Evolutionary conservation across 1,139 yeast genomes (phyloP), one percentile per base, ranked within the genome.

Genomic region (Citeromyces siamensis): DNA sequence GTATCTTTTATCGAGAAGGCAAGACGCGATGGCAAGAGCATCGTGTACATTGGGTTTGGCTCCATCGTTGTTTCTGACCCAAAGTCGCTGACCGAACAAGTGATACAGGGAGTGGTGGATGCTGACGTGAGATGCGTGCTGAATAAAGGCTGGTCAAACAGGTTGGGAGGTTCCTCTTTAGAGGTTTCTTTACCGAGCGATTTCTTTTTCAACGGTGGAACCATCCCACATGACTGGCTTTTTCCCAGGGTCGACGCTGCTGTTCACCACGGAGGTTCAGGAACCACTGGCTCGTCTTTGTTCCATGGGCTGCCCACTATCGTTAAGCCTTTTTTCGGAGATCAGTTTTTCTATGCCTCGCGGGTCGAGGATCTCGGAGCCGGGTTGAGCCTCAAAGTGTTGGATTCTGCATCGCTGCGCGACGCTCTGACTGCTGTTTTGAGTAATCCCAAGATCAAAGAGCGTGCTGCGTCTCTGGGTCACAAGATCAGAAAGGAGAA

Each of bases 191-290:
- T 84, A n/a, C 95, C 95, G 0, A 61, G 65, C 0, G 75, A 76
- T 44, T 69, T 88, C 3, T n/a, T n/a, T n/a, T 82, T 60, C 51
- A 75, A 74, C 44, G 62, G 83, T 9, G 90, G 90, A 4, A 55
- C 78, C 9, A 65, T 84, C 16, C 95, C 96, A 1, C 98, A 88
- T 53, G 95, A 86, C 55, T 90, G 97, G 97, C 61, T 88, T 33
- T 88, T 88, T 56, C 82, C 90, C 0, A 75, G 72, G 44, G 64
- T 90, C 33, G 95, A 88, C 57, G 96, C 90, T 0, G 95, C 94
- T 1, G 95, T 88, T 4, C 98, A 88, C 51, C 98, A 88, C 55
- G 98, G 98, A 28, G 98, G 98, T 0, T 81, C 95, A 0, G 98
- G 98, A 2, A 85, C 97, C 0, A 86, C 97, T 0, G 98, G 98